These are phyloP conservation scores for Aspergillus piperis DNA, from an alignment of 2,329 filamentous ascomycete genomes.

Conservation along the genomic window DNA sequence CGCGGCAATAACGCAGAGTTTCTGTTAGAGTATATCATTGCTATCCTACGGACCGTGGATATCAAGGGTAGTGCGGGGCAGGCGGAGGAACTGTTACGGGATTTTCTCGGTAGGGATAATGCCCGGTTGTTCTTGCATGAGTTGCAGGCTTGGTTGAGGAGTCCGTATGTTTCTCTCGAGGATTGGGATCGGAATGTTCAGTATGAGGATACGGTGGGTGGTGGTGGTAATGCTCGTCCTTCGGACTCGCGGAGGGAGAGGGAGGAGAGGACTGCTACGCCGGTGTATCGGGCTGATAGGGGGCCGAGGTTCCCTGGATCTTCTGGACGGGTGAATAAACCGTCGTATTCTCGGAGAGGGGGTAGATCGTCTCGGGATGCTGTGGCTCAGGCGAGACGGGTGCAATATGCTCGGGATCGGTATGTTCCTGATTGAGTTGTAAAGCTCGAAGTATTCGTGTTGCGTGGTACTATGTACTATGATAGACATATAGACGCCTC, in stretches of 20 bases:
- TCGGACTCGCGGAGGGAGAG: neutral
- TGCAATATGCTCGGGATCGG: conserved; percentile 34
- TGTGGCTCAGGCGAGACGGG: conserved; percentile 24
- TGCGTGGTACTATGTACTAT: neutral
- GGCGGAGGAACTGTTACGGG: conserved; percentile 75
- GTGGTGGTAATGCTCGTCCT: too few species aligned
- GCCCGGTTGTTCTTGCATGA: conserved; percentile 81
- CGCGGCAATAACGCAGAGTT: conserved; percentile 75
- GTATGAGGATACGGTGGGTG: conserved; percentile 51
- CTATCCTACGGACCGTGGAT: conserved; percentile 80
- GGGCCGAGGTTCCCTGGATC: neutral
- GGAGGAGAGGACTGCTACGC: conserved; percentile 23
- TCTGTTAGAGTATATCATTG: conserved; percentile 80
- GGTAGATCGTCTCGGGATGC: conserved; percentile 20
- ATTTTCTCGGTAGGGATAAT: conserved; percentile 75
- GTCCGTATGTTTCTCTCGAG: conserved; percentile 69
- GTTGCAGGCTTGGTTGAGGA: conserved; percentile 76
- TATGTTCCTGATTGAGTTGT: conserved; percentile 37
- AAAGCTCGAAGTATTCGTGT: conserved; percentile 4
- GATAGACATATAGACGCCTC: conserved; percentile 10
- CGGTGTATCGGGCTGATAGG: conserved; percentile 21
- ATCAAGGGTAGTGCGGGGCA: conserved; percentile 75
- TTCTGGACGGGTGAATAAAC: conserved; percentile 30
- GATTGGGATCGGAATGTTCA: conserved; percentile 82
- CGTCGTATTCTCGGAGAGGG: conserved; percentile 16